A percentile compares a stretch with the other conserved stretches of the same genome.
These are phyloP conservation scores for Luvunga scandens DNA, from an alignment of 345 rosid genomes.

Conservation along the genomic window DNA sequence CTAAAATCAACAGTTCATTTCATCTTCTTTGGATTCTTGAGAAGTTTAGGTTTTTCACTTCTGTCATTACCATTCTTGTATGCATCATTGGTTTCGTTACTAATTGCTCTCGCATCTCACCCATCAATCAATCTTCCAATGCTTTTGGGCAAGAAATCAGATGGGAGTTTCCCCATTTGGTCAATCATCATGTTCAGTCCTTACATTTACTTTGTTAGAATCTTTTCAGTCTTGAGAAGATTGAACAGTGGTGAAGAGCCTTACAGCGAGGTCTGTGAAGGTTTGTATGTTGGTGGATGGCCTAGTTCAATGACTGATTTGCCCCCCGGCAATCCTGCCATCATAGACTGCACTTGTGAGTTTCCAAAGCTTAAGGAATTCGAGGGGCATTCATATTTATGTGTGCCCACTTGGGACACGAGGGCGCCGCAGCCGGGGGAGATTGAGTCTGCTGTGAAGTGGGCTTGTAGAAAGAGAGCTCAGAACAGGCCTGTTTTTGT, in stretches of 20 bases:
- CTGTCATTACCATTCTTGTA: slow-evolving; percentile 50
- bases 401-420: slow-evolving; percentile 80
- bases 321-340: slow-evolving; percentile 72
- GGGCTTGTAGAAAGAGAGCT: slow-evolving; percentile 67
- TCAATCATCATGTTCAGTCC: slow-evolving; percentile 55
- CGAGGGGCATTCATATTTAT: slow-evolving; percentile 43
- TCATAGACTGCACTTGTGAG: slow-evolving; percentile 74
- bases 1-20: slow-evolving; percentile 35
- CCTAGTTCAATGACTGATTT: slow-evolving; percentile 40
- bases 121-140: slow-evolving; percentile 45
- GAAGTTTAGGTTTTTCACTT: slow-evolving; percentile 27
- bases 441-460: slow-evolving; percentile 72
- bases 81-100: slow-evolving; percentile 39
- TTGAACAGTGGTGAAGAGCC: slow-evolving; percentile 51
- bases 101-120: slow-evolving; percentile 42
- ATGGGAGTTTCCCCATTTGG: slow-evolving; percentile 66
- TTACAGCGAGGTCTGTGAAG: slow-evolving; percentile 48
- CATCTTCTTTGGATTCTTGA: slow-evolving; percentile 29
- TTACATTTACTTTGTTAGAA: slow-evolving; percentile 45
- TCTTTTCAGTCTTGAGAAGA: slow-evolving; percentile 44
- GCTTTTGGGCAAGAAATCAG: slow-evolving; percentile 57
- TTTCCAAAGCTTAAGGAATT: slow-evolving; percentile 49
- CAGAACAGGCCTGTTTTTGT: slow-evolving; percentile 52
- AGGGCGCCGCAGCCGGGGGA: slow-evolving; percentile 62
- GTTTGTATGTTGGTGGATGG: slow-evolving; percentile 74